Base-by-base conservation (phyloP, 352 stramenopile genomes). In the Globisporangium okanoganense region DNA sequence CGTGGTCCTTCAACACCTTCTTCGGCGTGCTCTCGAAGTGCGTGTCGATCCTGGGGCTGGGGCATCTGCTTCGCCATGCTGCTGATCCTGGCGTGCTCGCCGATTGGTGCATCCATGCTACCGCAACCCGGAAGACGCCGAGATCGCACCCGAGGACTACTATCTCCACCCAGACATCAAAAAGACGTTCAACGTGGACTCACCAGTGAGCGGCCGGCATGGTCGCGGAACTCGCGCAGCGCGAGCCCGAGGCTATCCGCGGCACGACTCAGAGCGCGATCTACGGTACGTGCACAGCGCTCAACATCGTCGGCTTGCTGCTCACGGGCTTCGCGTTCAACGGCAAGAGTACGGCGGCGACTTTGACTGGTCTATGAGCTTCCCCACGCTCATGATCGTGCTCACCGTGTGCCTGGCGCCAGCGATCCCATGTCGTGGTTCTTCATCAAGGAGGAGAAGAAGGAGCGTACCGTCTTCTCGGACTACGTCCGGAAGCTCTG, bases 171-270 rank as follows among this genome's bases (percentile, higher is more conserved):
- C n/a, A n/a, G n/a, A n/a, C n/a, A n/a, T n/a, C n/a, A n/a, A n/a
- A n/a, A n/a, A n/a, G n/a, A n/a, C n/a, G n/a, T n/a, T n/a, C n/a
- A n/a, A n/a, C n/a, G n/a, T n/a, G n/a, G n/a, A n/a, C n/a, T n/a
- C n/a, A n/a, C n/a, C n/a, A n/a, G 75, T 82, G 36, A 76, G 69
- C n/a, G 69, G 73, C 2, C 47, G 78, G 62, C 66, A 68, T 84
- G 12, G 73, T 85, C 12, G 75, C 84, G 22, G 75, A 88, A 27
- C 64, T 85, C 3, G 78, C 78, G 2, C 78, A 88, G 49, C 73
- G 78, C n/a, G 78, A 87, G 45, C 73, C 73, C 1, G n/a, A 73
- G n/a, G 74, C 70, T 5, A 73, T 78, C 36, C 75, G 78, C 41
- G 78, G 73, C 45, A 79, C 75, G 50, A 85, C 75, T 0, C 78